Evolutionary conservation across 1,284 basidiomycete genomes (phyloP).

Genomic region (Trichosporon sp.): DNA sequence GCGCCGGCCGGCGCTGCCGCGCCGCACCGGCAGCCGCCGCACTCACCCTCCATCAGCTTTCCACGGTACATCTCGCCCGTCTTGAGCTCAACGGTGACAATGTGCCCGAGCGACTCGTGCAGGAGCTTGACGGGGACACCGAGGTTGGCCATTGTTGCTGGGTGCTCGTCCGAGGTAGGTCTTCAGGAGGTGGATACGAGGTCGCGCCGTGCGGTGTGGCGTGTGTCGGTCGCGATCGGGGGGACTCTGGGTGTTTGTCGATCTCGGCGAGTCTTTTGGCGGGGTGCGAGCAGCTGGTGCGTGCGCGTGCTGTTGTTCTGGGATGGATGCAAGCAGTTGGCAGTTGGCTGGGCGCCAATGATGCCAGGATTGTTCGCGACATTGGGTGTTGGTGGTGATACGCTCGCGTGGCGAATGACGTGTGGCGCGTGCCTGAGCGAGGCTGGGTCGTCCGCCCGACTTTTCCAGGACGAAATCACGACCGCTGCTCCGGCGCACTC

Average conservation of each 20-base stretch:
- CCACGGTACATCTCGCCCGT: constrained; percentile 91
- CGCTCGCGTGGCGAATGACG: not conserved
- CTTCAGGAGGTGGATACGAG: not conserved
- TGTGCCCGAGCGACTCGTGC: constrained; percentile 89
- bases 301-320: not conserved
- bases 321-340: not conserved
- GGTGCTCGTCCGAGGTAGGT: not conserved
- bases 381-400: not conserved
- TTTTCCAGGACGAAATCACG: not conserved
- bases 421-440: not conserved
- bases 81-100: constrained; percentile 97
- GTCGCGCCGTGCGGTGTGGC: no score
- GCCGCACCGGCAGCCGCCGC: not conserved
- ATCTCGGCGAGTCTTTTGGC: not conserved
- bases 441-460: not conserved
- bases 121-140: constrained; percentile 89
- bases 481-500: not conserved
- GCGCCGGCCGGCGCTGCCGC: not conserved
- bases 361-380: not conserved
- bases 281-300: not conserved
- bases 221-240: not conserved
- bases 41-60: constrained; percentile 85
- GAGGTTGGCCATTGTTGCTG: constrained; percentile 56
- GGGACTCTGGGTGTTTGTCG: not conserved
- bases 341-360: not conserved